These are phyloP conservation scores for Microsporum audouinii DNA, from an alignment of 2,329 filamentous ascomycete genomes.

Conservation along the genomic window DNA sequence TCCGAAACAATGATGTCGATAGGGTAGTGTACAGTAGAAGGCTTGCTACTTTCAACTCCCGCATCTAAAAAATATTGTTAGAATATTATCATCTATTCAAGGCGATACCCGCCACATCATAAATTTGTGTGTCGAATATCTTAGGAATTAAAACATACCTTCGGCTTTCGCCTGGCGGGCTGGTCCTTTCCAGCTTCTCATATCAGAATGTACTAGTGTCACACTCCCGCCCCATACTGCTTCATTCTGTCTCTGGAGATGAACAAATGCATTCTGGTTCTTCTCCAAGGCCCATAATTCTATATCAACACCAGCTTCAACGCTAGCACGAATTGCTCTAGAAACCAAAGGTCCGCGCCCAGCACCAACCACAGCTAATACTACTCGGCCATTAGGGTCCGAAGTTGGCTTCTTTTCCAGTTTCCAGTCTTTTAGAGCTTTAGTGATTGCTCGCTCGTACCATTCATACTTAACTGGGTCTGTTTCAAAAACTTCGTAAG, in stretches of 20 bases:
- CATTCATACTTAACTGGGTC: slow-evolving; percentile 97
- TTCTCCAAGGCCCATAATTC: slow-evolving; percentile 92
- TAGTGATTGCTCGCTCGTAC: slow-evolving; percentile 75
- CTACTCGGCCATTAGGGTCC: slow-evolving; percentile 57
- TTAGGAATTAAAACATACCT: neutral
- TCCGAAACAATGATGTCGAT: slow-evolving; percentile 91
- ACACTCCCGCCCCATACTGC: slow-evolving; percentile 70
- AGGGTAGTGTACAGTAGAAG: slow-evolving; percentile 22
- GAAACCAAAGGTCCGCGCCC: slow-evolving; percentile 88
- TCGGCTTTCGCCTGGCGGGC: slow-evolving; percentile 8
- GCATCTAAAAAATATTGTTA: slow-evolving; percentile 16
- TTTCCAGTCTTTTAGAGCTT: slow-evolving; percentile 71
- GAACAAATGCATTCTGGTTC: slow-evolving; percentile 94
- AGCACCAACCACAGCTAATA: slow-evolving; percentile 85
- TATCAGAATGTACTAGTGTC: slow-evolving; percentile 87
- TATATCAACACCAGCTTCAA: slow-evolving; percentile 62
- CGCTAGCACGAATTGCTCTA: slow-evolving; percentile 69
- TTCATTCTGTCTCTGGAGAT: slow-evolving; percentile 76
- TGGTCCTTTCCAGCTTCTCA: slow-evolving; percentile 91
- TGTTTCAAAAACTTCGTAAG: slow-evolving; percentile 97
- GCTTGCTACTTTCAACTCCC: slow-evolving; percentile 23
- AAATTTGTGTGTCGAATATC: no score
- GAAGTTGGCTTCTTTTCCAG: slow-evolving; percentile 61
- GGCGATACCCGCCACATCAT: neutral
- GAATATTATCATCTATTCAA: neutral